Evolutionary conservation across 2,329 filamentous ascomycete species (phyloP), one percentile per base, ranked within the genome.

Genomic region (Nothopassalora personata): DNA sequence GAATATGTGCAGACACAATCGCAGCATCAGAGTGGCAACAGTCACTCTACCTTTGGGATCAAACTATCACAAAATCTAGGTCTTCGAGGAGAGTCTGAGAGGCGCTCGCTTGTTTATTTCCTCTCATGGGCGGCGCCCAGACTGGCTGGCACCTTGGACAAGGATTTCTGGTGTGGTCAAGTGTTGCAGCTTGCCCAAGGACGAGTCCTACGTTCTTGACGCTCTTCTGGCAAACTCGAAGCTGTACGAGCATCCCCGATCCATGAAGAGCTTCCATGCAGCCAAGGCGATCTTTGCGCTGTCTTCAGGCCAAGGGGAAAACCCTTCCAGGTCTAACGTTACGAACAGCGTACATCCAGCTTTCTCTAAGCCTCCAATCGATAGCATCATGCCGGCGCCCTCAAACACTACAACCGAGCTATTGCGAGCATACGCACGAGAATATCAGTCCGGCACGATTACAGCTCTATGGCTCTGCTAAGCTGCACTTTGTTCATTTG

Each of bases 401-500:
- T 69, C 27, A 56, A 54, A 19, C 60, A 66, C 18, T 71, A 71
- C 58, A 70, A 67, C 23, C 53, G 60, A 36, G 64, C 68, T 2
- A 69, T 71, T 5, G 50, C 51, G 3, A 34, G 33, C 8, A 55
- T 70, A 19, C 47, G 58, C 5, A 13, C 28, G 19, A 56, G 57
- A 31, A 45, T 68, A n/a, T 8, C 23, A 54, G 23, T 54, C 39
- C 3, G 61, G 59, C 23, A 59, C 31, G 3, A 60, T 60, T 13
- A 59, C 61, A n/a, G 57, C 63, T 2, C 39, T 64, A 8, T 68
- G 13, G 61, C 64, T n/a, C 36, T 70, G 45, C 53, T 69, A 8
- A 68, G 61, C 51, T 71, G 67, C 39, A 51, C 66, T 5, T 52
- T 71, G 18, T 71, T 69, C 56, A 63, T 68, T 31, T 68, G 67